Evolutionary conservation across 2,329 filamentous ascomycete species (phyloP), one percentile per base, ranked within the genome.

Genomic region (Xylaria sp.): DNA sequence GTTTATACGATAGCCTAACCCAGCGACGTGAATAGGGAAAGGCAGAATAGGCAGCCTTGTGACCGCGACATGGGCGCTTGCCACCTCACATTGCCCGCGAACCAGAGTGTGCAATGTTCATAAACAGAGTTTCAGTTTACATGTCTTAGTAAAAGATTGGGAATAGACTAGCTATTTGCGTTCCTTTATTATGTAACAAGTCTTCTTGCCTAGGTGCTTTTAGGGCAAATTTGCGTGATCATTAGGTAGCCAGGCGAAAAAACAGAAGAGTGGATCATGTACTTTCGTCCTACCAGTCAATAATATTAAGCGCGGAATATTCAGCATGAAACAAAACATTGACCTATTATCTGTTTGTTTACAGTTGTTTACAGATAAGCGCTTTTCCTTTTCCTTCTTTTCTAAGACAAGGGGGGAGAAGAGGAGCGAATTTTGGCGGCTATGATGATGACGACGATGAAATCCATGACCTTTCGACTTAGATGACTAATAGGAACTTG

Each of bases 31-130:
- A 40, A 44, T 59, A 32, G 48, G 47, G 44, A 51, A 9, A 55
- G 40, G n/a, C 9, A 65, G 62, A 35, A 37, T 18, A 54, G 57
- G 55, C 35, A 66, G 51, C 57, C 69, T 59, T 27, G 59, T 69
- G 63, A 69, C 66, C 63, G 55, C 42, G 21, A 40, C 25, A 54
- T n/a, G 9, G 29, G 55, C 59, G n/a, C 47, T 69, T 61, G 40
- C 62, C 60, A 66, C 60, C 23, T 60, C 40, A 29, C n/a, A 42
- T 44, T 58, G 63, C 5, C 57, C 57, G 55, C 55, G 60, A 61
- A 55, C 69, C 54, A 25, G 3, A 48, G 44, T 21, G 9, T 25
- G 25, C 44, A 47, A 44, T 23, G 44, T 23, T 23, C 2, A 25
- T 23, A 48, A 4, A 16, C 4, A 57, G 40, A 44, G 50, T 32